Base-by-base conservation (phyloP, 257 asterid genomes). In the Linderniella brevidens region DNA sequence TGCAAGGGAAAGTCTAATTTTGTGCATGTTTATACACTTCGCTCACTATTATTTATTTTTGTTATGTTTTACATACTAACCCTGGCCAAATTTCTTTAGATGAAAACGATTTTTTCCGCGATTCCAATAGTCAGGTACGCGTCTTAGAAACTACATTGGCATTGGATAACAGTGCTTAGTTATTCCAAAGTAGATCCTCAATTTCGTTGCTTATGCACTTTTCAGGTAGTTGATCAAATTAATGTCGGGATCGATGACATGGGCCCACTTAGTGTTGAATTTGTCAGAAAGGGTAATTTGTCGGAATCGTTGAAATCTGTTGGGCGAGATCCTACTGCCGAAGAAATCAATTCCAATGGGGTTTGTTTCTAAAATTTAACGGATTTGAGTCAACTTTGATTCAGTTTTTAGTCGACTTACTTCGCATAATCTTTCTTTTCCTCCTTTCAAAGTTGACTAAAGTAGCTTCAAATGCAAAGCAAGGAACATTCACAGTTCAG, bases 151-250 rank as follows among this genome's bases (percentile, higher is more conserved):
- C 32, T 25, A n/a, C n/a, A n/a, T n/a, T n/a, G n/a, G n/a, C n/a
- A n/a, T n/a, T n/a, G n/a, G n/a, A n/a, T 25, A 25, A 2, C 32
- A 25, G 3, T 25, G 6, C 32, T 25, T 25, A 25, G 3, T 25
- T 25, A n/a, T n/a, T n/a, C n/a, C n/a, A 25, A 25, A 25, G 32
- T 25, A 25, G 32, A 25, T n/a, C n/a, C 32, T 25, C 3, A 2
- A 25, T 2, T 25, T 62, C 53, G 35, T 62, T 49, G 46, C 60
- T 62, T 53, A 17, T 41, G 35, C 47, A 44, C 53, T 48, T 61
- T 66, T 47, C 61, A 88, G 96, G 94, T 78, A 17, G 66, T 85
- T 68, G 94, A 77, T 63, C 72, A 73, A 53, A 74, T 90, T 51
- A 75, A 75, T 20, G 66, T 75, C 60, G 71, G 70, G 57, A 79